Base-by-base conservation (phyloP, 169 alveolate genomes). In the Babesia bovis region DNA sequence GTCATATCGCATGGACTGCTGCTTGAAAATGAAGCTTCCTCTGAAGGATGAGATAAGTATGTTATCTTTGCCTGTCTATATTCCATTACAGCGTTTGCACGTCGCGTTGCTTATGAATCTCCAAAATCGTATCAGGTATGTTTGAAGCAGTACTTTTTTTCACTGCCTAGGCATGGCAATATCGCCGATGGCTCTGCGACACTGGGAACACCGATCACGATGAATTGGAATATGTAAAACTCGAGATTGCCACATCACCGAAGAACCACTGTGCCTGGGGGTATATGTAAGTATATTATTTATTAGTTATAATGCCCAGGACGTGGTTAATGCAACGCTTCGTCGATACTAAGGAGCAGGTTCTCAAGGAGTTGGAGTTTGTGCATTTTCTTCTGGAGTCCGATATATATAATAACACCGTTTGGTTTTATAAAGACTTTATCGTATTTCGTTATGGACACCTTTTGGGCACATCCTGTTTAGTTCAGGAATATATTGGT, bases 191-290 rank as follows among this genome's bases (percentile, higher is more conserved):
- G 50, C 55, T 79, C 25, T 67, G 82, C 47, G 55, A 58, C 21
- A 38, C 35, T 21, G 57, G 55, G 15, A 30, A 70, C 3, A 58
- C 33, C 17, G 50, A 42, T 0, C 41, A 57, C 41, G 60, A 59
- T 28, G 87, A 79, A 26, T 26, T 70, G 41, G 87, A 79, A 38
- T 79, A 53, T 49, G 55, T 69, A 30, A 79, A 69, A 51, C 57
- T 59, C 13, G 87, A 79, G 49, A 79, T 79, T 21, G 51, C 76
- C 15, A 32, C 76, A 0, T 67, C 70, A 36, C 75, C 87, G 15
- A 79, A 79, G 61, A 79, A 79, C 41, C 83, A 79, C n/a, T 69
- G 69, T 66, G 82, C 83, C 35, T 79, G 87, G 87, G 49, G 75
- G 0, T 30, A 70, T 41, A 12, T 67, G 87, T 79, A 60, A 19